phyloP scores from a whole-genome alignment of 2,329 filamentous ascomycete species.

The Alternaria gaisen region DNA sequence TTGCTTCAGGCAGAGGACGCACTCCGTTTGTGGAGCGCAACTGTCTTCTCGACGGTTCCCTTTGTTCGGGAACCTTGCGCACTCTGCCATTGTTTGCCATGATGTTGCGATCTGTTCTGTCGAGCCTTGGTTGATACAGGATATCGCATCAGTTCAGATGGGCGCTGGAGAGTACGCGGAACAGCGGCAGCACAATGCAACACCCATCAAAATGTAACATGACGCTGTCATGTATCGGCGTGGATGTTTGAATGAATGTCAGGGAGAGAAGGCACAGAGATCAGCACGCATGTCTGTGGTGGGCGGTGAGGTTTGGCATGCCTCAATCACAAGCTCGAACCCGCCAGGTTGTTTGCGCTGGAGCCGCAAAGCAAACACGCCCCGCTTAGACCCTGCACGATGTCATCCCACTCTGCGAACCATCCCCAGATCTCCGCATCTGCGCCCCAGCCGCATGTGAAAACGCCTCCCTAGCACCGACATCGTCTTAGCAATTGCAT shows the following conservation, averaged over 20 bases:
- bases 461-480: neutral
- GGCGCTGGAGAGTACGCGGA: neutral
- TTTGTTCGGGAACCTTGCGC: neutral
- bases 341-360: neutral
- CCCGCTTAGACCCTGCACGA: constrained; percentile 3
- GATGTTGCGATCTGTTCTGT: neutral
- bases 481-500: neutral
- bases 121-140: neutral
- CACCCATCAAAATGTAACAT: neutral
- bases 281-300: neutral
- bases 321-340: neutral
- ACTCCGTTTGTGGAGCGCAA: constrained; percentile 16
- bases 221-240: neutral
- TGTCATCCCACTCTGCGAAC: constrained; percentile 1
- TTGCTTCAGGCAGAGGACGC: constrained; percentile 8
- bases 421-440: neutral
- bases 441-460: neutral
- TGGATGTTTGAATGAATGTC: neutral
- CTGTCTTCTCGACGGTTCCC: neutral
- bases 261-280: neutral
- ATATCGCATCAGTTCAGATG: neutral
- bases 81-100: constrained; percentile 11
- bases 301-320: neutral
- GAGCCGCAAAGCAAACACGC: constrained; percentile 11
- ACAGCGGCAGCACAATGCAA: neutral